Percentiles rank a stretch among this genome's conserved stretches.
Evolutionary conservation across 305 asterid species (phyloP).

Genomic region (Withania somnifera): DNA sequence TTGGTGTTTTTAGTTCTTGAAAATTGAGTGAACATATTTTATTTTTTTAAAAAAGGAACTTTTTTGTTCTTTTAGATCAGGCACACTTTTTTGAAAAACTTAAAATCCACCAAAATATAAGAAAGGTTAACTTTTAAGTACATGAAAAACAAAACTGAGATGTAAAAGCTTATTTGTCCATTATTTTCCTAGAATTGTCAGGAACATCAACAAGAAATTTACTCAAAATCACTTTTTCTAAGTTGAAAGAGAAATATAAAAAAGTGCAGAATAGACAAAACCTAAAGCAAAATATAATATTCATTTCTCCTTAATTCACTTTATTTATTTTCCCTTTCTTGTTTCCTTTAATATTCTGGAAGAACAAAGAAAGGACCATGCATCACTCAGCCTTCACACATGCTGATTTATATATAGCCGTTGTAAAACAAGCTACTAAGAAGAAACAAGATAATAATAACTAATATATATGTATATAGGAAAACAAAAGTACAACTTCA

Average conservation of each 20-base stretch:
- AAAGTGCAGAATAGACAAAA: background rate
- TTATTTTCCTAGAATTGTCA: background rate
- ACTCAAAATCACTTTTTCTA: background rate
- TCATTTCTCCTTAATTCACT: background rate
- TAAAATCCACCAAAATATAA: background rate
- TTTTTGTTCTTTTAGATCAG: background rate
- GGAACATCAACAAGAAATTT: background rate
- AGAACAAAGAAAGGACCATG: background rate
- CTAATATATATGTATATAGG: slow-evolving; percentile 6
- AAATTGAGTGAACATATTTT: too few relatives aligned
- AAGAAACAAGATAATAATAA: background rate
- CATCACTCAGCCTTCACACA: background rate
- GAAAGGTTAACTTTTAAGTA: background rate
- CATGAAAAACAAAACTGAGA: background rate
- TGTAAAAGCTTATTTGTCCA: background rate
- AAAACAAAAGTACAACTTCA: slow-evolving; percentile 22
- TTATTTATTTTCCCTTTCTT: background rate
- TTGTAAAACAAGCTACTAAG: background rate
- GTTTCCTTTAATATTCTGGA: background rate
- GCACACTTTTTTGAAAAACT: background rate
- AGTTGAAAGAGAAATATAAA: background rate
- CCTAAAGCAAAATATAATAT: background rate
- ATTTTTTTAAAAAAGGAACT: too few relatives aligned
- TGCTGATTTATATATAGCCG: background rate
- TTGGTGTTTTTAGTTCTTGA: background rate